Evolutionary conservation across 148 eudicot species (phyloP), one percentile per base, ranked within the genome.

Genomic region (Rhododendron molle): DNA sequence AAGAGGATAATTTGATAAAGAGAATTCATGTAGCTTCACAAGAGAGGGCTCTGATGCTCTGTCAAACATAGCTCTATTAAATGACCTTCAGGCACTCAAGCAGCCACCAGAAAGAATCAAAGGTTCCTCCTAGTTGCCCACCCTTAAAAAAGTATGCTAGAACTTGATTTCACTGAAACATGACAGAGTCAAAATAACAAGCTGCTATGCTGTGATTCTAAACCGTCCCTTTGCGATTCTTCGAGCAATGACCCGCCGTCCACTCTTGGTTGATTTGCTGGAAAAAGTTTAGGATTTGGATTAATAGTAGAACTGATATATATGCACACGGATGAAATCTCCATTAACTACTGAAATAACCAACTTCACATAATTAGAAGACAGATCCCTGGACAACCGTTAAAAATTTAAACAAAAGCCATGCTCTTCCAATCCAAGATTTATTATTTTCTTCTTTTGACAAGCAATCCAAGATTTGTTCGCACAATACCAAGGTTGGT

Each of bases 221-320:
- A 86, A 89, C 28, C 99, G 91, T 43, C 99, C 99, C 91, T 97
- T 97, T 49, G 99, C 99, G 43, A 97, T 85, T 89, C 99, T 88
- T 47, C 98, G 92, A 52, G 95, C 93, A 92, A 97, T 97, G 85
- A 97, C 99, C 83, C 96, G 90, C 43, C 95, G 91, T 16, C 99
- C 99, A 49, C 99, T 98, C 89, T 89, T 90, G 52, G 99, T 94
- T 78, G 98, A 92, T 90, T 97, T 97, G 80, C 99, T 97, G 98
- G 87, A 86, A 86, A 91, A 34, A 76, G 46, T 40, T 56, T 30
- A 13, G 72, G 32, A 83, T 1, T 36, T 49, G 67, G 38, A 77
- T 44, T 87, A 72, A 86, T 23, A 23, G 76, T 47, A 86, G 13
- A 18, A 81, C 26, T 56, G 20, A 36, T 36, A 80, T 26, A 5